Conservation (phyloP, 75 land plant species). For the Larix kaempferi region DNA sequence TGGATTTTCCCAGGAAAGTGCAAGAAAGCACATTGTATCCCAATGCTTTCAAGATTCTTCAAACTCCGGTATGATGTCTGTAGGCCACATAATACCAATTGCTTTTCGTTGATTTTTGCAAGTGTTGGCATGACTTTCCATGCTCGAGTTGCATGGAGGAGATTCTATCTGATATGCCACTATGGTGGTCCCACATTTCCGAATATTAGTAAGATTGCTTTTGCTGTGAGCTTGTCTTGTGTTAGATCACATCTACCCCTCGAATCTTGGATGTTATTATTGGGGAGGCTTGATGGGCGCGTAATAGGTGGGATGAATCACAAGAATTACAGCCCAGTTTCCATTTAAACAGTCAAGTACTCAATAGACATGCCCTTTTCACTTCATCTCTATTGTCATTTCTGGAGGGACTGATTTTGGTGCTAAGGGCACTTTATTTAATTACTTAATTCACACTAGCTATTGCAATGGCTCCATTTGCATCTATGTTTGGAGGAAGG, state of each 20-base stretch:
- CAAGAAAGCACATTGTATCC: not conserved
- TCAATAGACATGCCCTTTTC: constrained; percentile 41
- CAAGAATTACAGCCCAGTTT: constrained; percentile 24
- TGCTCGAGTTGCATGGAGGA: constrained; percentile 28
- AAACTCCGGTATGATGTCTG: not conserved
- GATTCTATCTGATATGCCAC: constrained; percentile 12
- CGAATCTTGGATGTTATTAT: constrained; percentile 52
- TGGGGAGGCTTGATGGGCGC: constrained; percentile 48
- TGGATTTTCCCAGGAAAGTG: not conserved
- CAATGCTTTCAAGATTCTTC: not conserved
- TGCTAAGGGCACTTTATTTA: constrained; percentile 49
- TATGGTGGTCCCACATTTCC: constrained; percentile 11
- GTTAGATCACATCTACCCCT: constrained; percentile 46
- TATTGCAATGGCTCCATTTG: constrained; percentile 64
- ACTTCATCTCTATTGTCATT: constrained; percentile 29
- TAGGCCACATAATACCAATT: not conserved
- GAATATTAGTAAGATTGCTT: constrained; percentile 28
- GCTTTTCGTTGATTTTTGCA: not conserved
- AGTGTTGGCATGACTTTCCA: constrained; percentile 4
- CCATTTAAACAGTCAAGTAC: constrained; percentile 36
- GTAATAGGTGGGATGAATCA: constrained; percentile 30
- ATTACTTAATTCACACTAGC: constrained; percentile 59
- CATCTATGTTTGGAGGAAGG: constrained; percentile 34
- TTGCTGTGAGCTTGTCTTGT: constrained; percentile 56
- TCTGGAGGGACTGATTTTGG: constrained; percentile 41